These are phyloP conservation scores for Pseudogymnoascus sp. DNA, from an alignment of 2,329 filamentous ascomycete species.

Conservation along the genomic window DNA sequence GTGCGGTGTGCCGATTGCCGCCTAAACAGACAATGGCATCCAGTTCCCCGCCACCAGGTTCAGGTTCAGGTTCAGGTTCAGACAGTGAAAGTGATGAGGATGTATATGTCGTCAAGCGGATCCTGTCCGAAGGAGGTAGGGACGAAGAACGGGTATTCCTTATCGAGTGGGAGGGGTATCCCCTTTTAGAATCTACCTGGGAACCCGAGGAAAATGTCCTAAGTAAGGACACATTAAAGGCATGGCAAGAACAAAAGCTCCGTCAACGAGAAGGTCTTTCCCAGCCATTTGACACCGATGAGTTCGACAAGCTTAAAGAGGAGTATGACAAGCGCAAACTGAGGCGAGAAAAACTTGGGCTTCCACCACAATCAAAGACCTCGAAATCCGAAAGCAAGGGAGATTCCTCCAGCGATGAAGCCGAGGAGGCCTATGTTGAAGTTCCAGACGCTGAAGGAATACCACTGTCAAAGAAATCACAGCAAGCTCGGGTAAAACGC, in stretches of 20 bases:
- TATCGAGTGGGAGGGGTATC: constrained; percentile 58
- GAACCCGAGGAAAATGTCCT: constrained; percentile 39
- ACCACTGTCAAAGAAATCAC: constrained; percentile 13
- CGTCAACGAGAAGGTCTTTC: constrained; percentile 17
- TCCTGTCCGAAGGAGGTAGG: constrained; percentile 41
- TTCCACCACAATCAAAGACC: neutral
- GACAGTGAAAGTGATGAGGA: neutral
- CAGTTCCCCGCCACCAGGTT: neutral
- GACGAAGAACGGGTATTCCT: constrained; percentile 43
- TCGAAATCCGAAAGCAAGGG: constrained; percentile 16
- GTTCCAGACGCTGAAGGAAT: constrained; percentile 13
- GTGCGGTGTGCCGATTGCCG: neutral
- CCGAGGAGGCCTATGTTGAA: constrained; percentile 16
- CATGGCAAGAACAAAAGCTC: constrained; percentile 24
- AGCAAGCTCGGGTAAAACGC: neutral
- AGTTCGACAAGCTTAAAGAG: constrained; percentile 13
- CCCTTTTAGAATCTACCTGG: constrained; percentile 48
- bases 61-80: neutral
- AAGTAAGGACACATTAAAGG: constrained; percentile 28
- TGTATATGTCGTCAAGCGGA: constrained; percentile 38
- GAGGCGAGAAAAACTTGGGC: neutral
- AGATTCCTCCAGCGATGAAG: constrained; percentile 25
- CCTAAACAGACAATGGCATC: neutral
- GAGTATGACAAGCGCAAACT: constrained; percentile 14
- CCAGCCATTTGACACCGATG: constrained; percentile 19